Evolutionary conservation across 495 filamentous ascomycete species (phyloP).

Genomic region (Podospora comata): DNA sequence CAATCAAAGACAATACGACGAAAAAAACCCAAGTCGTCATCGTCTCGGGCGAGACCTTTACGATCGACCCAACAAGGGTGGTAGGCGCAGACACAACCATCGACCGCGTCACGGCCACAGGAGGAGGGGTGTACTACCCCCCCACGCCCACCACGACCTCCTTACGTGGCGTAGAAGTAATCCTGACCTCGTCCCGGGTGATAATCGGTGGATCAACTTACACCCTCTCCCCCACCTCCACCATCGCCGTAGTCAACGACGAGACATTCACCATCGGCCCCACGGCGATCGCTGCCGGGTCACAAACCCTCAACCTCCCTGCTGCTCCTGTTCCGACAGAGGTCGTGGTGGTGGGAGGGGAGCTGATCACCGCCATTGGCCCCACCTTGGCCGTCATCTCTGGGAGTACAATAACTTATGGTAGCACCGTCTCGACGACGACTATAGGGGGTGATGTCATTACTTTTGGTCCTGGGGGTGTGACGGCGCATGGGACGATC

Average conservation of each 20-base stretch:
- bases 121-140: constrained; percentile 27
- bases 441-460: constrained; percentile 44
- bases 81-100: constrained; percentile 43
- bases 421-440: constrained; percentile 27
- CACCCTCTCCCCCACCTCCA: constrained; percentile 31
- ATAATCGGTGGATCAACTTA: constrained; percentile 49
- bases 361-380: constrained; percentile 47
- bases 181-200: constrained; percentile 39
- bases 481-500: constrained; percentile 33
- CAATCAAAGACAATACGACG: constrained; percentile 38
- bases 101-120: constrained; percentile 30
- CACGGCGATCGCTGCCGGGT: constrained; percentile 37
- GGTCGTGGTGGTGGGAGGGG: constrained; percentile 44
- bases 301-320: constrained; percentile 37
- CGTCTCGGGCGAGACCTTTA: constrained; percentile 42
- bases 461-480: constrained; percentile 46
- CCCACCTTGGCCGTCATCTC: constrained; percentile 42
- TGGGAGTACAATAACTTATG: constrained; percentile 44
- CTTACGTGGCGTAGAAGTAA: constrained; percentile 39
- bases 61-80: constrained; percentile 41
- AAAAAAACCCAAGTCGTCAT: constrained; percentile 38
- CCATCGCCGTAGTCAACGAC: constrained; percentile 28
- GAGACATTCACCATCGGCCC: constrained; percentile 50
- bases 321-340: constrained; percentile 37
- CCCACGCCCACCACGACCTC: constrained; percentile 38